Evolutionary conservation across 345 rosid genomes (phyloP).

Genomic region (Streptanthus diversifolius): DNA sequence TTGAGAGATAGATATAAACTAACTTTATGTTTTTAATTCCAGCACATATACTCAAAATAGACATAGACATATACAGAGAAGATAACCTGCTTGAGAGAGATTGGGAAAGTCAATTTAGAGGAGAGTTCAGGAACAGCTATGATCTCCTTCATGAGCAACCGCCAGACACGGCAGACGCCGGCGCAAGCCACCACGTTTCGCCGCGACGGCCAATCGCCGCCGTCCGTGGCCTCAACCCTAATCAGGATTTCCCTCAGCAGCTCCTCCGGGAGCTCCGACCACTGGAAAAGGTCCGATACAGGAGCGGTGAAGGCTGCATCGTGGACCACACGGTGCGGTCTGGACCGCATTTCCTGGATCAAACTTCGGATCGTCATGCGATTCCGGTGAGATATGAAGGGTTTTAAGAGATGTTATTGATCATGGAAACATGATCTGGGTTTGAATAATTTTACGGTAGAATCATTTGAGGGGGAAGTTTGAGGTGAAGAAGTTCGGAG

Average conservation of each 20-base stretch:
- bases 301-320: slow-evolving; percentile 30
- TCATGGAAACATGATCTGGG: slow-evolving; percentile 15
- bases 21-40: slow-evolving; percentile 5
- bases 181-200: slow-evolving; percentile 78
- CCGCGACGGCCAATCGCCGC: slow-evolving; percentile 60
- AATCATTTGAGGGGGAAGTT: slow-evolving; percentile 13
- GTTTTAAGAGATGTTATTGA: neutral
- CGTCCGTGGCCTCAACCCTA: slow-evolving; percentile 61
- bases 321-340: slow-evolving; percentile 60
- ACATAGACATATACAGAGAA: neutral
- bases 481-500: slow-evolving; percentile 19
- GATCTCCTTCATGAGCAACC: slow-evolving; percentile 56
- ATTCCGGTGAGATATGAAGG: slow-evolving; percentile 6
- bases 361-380: slow-evolving; percentile 52
- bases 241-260: slow-evolving; percentile 61
- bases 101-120: slow-evolving; percentile 71
- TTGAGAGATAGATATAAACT: neutral
- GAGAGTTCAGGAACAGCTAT: slow-evolving; percentile 63
- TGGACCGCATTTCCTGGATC: slow-evolving; percentile 46
- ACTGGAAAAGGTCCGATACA: slow-evolving; percentile 36
- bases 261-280: slow-evolving; percentile 82
- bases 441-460: neutral
- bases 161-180: slow-evolving; percentile 78
- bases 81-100: slow-evolving; percentile 76
- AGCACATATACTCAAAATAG: neutral